Base-by-base conservation (phyloP, 2,329 filamentous ascomycete species). In the Ascochyta pisi region DNA sequence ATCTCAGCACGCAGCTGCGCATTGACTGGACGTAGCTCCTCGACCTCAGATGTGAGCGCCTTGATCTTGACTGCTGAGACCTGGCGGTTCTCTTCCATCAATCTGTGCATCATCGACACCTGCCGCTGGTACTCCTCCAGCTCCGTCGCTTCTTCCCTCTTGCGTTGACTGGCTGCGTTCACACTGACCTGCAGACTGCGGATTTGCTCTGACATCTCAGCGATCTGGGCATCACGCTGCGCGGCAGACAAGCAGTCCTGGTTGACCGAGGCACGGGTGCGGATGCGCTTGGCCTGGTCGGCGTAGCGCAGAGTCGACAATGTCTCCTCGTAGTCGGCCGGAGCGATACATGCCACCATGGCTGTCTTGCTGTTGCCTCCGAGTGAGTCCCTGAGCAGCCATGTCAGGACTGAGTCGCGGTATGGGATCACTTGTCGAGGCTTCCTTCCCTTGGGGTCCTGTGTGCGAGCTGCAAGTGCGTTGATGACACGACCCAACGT, bases 321-420 rank as follows among this genome's bases (percentile, higher is more conserved):
- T 0, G 95, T 99, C 75, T 99, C 95, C 54, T 99, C 95, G 73
- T 99, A 98, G 78, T 99, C 95, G 0, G 91, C 89, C 0, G 95
- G 95, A 5, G 92, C 89, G 66, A 99, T 96, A 74, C 95, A 98
- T 8, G 95, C 95, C 68, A 99, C 97, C 95, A 99, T 99, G 60
- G 95, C 95, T 9, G 95, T 99, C 78, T 98, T 99, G 71, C 89
- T 94, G 82, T 99, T 99, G 51, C 95, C 95, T 12, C 95, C 95
- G 0, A 99, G 82, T 1, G 91, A 96, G 76, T 99, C 95, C 75
- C 98, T 98, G 62, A 99, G 83, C 4, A 99, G 84, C 94, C 94
- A 89, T 10, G 87, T 89, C 29, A 89, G 77, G 39, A 89, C 86
- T 1, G 92, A 96, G 77, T 99, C 95, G 62, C 95, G 89, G 76